Conservation (phyloP, 192 early-diverging fungal species). For the Backusella psychrophila region DNA sequence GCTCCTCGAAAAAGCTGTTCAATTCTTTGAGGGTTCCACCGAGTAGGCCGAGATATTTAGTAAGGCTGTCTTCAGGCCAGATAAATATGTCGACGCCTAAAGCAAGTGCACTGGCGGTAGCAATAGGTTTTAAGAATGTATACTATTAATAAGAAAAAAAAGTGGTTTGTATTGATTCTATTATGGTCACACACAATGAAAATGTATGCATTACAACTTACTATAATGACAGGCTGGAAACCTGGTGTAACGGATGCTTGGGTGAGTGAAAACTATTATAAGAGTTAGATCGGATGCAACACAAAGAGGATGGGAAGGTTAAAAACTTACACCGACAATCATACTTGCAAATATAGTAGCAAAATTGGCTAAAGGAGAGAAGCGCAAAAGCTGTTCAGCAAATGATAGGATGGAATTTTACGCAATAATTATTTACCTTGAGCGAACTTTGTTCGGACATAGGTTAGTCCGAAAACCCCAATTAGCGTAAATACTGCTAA, state of each 20-base stretch:
- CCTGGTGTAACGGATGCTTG: conserved; percentile 13
- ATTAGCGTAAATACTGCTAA: conserved; percentile 29
- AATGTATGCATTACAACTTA: conserved; percentile 3
- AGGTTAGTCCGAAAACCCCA: conserved; percentile 27
- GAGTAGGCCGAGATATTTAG: conserved; percentile 21
- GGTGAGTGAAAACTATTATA: conserved; percentile 26
- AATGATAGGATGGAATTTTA: neutral
- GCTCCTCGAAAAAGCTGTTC: conserved; percentile 18
- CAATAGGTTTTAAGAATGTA: conserved; percentile 28
- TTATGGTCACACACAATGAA: neutral
- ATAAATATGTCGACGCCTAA: conserved; percentile 22
- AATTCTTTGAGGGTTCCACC: conserved; percentile 6
- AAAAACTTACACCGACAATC: conserved; percentile 12
- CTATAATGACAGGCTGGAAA: conserved; percentile 19
- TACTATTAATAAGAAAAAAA: conserved; percentile 14
- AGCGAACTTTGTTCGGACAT: conserved; percentile 20
- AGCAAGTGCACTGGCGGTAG: conserved; percentile 18
- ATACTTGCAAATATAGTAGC: conserved; percentile 28
- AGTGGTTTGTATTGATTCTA: neutral
- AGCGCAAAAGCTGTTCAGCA: neutral
- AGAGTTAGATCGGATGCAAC: neutral
- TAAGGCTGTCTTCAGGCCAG: conserved; percentile 35
- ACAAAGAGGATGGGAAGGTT: neutral
- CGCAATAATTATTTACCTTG: conserved; percentile 16
- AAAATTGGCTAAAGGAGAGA: conserved; percentile 20